Evolutionary conservation across 1,284 basidiomycete genomes (phyloP), one percentile per base, ranked within the genome.

Genomic region (Pascua sp.): DNA sequence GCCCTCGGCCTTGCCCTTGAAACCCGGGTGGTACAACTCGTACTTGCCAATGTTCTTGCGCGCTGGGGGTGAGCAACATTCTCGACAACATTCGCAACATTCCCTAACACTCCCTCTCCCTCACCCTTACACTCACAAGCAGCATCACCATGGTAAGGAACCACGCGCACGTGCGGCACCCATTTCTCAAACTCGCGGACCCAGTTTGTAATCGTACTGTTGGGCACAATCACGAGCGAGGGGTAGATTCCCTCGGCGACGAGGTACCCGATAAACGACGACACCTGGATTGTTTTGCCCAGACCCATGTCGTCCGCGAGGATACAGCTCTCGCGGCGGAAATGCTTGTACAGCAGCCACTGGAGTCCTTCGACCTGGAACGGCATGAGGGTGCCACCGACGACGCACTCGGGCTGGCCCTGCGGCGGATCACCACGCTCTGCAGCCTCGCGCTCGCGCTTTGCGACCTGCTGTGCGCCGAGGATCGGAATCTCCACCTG

Each of bases 281-380:
- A 86, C 45, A 97, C 87, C 75, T 97, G 92, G 4, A 98, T 89
- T 66, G 77, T 78, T 59, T 79, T 78, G n/a, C 73, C 78, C 65
- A 94, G 77, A 53, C 91, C 93, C 95, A 98, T 98, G 77, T 98
- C 95, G 70, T 98, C 95, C 3, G 94, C 93, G n/a, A 98, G 82
- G 64, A 97, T 98, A 65, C 89, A 93, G 42, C 87, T 86, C 62
- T 93, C 90, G 46, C 83, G 81, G 64, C 85, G 86, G 84, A 86
- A 90, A 88, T 92, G 93, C 66, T 95, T 93, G 67, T 86, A 83
- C 60, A 85, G 85, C 37, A 97, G 81, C 92, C 94, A 97, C 62
- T 94, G 94, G 61, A 97, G 86, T 7, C 95, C 94, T 51, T 92
- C 87, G 24, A 95, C 82, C 86, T 94, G 71, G 78, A 93, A 95